phyloP scores from a whole-genome alignment of 495 filamentous ascomycete genomes.

The Neurospora sp. region DNA sequence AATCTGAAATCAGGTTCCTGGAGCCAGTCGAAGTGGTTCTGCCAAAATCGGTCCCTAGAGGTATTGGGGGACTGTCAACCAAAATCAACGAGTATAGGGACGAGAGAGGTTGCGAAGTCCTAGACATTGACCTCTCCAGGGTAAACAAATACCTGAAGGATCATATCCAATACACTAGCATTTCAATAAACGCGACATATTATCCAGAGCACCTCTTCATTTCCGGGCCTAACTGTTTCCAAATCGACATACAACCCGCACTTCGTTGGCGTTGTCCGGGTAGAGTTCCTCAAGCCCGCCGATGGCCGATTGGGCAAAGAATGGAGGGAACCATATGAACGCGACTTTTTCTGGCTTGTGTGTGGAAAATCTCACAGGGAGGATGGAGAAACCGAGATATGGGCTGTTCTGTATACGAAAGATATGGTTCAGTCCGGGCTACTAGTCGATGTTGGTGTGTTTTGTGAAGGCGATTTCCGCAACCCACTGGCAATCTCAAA shows the following conservation, averaged over 20 bases:
- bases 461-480: neutral
- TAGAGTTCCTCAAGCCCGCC: neutral
- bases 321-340: neutral
- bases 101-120: neutral
- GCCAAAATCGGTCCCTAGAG: neutral
- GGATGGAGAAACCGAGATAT: neutral
- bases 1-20: neutral
- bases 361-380: neutral
- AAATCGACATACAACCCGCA: neutral
- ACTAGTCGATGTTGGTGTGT: neutral
- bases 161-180: no score
- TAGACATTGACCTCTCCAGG: neutral
- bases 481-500: neutral
- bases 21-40: neutral
- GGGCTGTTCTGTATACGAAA: neutral
- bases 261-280: neutral
- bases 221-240: neutral
- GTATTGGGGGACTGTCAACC: no score
- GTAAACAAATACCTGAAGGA: neutral
- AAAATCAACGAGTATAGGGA: neutral
- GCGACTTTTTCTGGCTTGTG: neutral
- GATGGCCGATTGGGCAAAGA: no score
- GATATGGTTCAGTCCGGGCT: neutral
- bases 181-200: neutral
- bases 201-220: neutral